Conservation (phyloP, 345 rosid species). For the Salix caprea region DNA sequence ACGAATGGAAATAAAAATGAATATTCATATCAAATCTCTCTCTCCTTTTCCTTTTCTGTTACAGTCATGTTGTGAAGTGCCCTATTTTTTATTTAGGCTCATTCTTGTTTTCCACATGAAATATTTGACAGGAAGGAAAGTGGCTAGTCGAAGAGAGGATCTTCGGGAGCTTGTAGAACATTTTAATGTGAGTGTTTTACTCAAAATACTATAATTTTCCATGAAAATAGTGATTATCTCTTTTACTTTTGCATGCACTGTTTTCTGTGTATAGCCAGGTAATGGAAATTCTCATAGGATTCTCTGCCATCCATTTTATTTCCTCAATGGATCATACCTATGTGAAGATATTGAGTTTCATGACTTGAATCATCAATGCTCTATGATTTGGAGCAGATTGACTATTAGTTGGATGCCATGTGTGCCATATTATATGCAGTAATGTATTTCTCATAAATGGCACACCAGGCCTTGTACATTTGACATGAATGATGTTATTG, state of each 20-base stretch:
- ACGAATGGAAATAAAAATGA: not conserved
- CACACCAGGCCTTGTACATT: too few relatives aligned
- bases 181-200: slow-evolving; percentile 66
- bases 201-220: not conserved
- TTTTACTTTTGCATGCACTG: not conserved
- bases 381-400: too few relatives aligned
- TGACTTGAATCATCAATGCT: too few relatives aligned
- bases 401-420: too few relatives aligned
- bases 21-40: not conserved
- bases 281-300: not conserved
- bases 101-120: slow-evolving; percentile 14
- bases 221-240: not conserved
- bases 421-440: too few relatives aligned
- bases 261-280: not conserved
- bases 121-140: slow-evolving; percentile 63
- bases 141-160: slow-evolving; percentile 67
- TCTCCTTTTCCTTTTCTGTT: not conserved
- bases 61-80: slow-evolving; percentile 3
- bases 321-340: not conserved
- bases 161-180: slow-evolving; percentile 84
- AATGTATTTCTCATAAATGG: too few relatives aligned
- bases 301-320: too few relatives aligned
- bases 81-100: not conserved
- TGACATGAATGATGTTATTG: too few relatives aligned
- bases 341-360: too few relatives aligned